A percentile compares a stretch with the other conserved stretches of the same genome.
Evolutionary conservation across 2,329 filamentous ascomycete species (phyloP).

Genomic region (Lasiodiplodia citricola): DNA sequence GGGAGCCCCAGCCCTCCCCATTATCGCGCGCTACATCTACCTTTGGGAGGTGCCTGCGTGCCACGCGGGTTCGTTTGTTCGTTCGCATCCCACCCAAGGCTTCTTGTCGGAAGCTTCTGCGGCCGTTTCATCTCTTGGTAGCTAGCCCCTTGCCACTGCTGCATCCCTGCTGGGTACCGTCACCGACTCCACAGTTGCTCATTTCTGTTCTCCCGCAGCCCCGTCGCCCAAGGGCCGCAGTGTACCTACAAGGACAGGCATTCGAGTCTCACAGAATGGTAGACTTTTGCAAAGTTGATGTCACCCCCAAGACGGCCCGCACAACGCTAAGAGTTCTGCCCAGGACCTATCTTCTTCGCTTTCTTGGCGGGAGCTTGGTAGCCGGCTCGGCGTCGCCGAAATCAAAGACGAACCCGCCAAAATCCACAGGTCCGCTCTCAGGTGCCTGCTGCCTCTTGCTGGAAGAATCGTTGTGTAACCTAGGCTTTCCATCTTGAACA

Average conservation of each 20-base stretch:
- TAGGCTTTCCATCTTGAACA: slow-evolving; percentile 22
- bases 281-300: not conserved
- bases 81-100: not conserved
- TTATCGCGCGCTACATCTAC: slow-evolving; percentile 8
- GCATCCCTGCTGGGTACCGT: slow-evolving; percentile 2
- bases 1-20: not conserved
- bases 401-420: slow-evolving; percentile 26
- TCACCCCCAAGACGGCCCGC: not conserved
- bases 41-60: slow-evolving; percentile 1
- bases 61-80: not conserved
- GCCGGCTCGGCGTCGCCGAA: slow-evolving; percentile 22
- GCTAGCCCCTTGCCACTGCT: not conserved
- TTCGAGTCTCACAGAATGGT: not conserved
- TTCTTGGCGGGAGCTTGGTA: slow-evolving; percentile 25
- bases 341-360: slow-evolving; percentile 12
- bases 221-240: not conserved
- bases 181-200: slow-evolving; percentile 2
- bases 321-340: slow-evolving; percentile 1
- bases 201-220: not conserved
- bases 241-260: not conserved
- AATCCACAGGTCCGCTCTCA: not conserved
- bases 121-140: not conserved
- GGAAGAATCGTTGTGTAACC: not conserved
- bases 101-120: slow-evolving; percentile 8
- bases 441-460: not conserved